Conservation (phyloP, 257 asterid species). For the Rauvolfia tetraphylla region DNA sequence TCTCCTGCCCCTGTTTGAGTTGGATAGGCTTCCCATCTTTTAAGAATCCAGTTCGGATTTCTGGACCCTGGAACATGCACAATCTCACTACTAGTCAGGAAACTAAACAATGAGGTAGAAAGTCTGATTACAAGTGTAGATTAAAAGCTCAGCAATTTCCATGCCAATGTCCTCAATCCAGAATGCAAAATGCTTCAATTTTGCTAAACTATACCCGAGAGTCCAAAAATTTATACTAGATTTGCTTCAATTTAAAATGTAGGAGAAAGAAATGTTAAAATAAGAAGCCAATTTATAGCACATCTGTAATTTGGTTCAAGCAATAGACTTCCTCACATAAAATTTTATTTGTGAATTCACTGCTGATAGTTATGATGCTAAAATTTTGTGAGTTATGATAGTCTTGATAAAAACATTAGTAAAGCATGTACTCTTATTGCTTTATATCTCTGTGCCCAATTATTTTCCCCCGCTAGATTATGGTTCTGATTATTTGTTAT, state of each 20-base stretch:
- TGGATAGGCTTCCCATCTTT: slow-evolving; percentile 37
- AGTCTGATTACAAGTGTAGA: not conserved
- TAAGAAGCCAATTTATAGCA: not conserved
- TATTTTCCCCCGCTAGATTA: not conserved
- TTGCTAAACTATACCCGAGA: not conserved
- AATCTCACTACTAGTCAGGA: not conserved
- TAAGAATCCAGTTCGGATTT: slow-evolving; percentile 37
- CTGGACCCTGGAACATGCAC: slow-evolving; percentile 31
- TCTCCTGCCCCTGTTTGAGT: slow-evolving; percentile 40
- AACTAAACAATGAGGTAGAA: not conserved
- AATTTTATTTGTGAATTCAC: too few species aligned
- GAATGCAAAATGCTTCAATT: not conserved
- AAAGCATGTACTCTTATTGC: not conserved
- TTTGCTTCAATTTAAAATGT: not conserved
- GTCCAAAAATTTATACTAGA: not conserved
- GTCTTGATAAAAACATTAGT: not conserved
- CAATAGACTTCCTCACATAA: not conserved
- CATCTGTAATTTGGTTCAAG: not conserved
- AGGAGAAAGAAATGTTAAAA: not conserved
- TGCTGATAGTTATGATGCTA: not conserved
- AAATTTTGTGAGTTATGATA: not conserved
- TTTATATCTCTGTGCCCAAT: not conserved
- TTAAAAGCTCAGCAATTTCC: not conserved
- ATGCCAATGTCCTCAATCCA: not conserved
- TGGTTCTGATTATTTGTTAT: too few species aligned